Conservation (phyloP, 441 rosid genomes). For the Euphorbia schlechtendalii region DNA sequence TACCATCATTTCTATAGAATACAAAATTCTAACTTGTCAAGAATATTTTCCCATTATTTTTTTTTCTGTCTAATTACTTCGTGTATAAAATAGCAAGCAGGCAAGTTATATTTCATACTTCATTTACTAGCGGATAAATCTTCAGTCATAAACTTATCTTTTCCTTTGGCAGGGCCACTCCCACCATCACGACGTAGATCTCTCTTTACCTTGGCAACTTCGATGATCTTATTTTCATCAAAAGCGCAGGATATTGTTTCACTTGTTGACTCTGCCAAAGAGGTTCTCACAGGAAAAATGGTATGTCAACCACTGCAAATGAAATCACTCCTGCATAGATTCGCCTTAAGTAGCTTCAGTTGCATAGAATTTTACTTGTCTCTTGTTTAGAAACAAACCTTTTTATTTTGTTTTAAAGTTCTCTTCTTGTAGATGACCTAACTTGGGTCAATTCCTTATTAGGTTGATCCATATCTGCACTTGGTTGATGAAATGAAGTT, state of each 20-base stretch:
- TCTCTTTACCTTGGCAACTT: constrained; percentile 68
- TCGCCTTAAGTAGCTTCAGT: constrained; percentile 6
- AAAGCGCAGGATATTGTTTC: constrained; percentile 58
- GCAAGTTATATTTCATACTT: too few relatives aligned
- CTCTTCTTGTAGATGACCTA: background rate
- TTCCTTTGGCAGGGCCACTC: constrained; percentile 57
- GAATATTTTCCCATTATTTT: background rate
- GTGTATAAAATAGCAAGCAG: background rate
- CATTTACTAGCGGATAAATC: too few relatives aligned
- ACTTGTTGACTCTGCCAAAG: constrained; percentile 47
- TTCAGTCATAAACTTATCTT: too few relatives aligned
- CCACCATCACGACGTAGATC: constrained; percentile 77
- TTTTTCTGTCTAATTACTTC: background rate
- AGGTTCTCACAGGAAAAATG: constrained; percentile 48
- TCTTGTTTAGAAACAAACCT: background rate
- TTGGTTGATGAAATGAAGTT: constrained; percentile 78
- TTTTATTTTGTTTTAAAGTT: background rate
- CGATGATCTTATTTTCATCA: constrained; percentile 88
- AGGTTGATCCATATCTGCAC: constrained; percentile 81
- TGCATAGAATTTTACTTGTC: background rate
- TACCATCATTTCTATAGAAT: background rate
- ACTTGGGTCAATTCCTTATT: constrained; percentile 25
- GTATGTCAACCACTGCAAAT: constrained; percentile 32
- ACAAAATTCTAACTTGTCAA: background rate
- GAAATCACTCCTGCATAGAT: constrained; percentile 12